phyloP scores from a whole-genome alignment of 139 green algal species.

The Pseudopediastrum boryanum region DNA sequence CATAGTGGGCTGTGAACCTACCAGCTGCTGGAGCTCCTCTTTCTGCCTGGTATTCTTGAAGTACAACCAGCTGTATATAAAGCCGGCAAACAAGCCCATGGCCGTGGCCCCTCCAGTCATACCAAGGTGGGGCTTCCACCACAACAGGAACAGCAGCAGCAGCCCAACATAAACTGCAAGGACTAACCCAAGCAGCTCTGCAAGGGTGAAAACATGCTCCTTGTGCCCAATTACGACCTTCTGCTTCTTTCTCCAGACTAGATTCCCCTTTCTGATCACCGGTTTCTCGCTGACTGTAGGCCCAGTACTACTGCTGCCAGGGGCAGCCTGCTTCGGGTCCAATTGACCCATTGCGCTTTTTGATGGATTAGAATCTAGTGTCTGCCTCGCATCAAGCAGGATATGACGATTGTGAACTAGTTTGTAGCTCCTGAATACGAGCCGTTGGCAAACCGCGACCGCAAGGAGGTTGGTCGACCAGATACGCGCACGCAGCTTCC shows the following conservation, averaged over 20 bases:
- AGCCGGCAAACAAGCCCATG: constrained; percentile 33
- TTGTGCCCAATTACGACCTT: background rate
- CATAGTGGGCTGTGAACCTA: constrained; percentile 27
- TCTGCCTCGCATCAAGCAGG: no score
- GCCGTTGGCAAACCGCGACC: no score
- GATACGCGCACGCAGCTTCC: no score
- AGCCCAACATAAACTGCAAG: background rate
- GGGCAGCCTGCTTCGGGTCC: background rate
- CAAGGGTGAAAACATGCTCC: constrained; percentile 11
- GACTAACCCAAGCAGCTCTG: background rate
- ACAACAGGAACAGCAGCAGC: constrained; percentile 32
- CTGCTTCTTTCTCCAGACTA: constrained; percentile 15
- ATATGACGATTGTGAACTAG: no score
- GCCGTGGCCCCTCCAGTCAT: constrained; percentile 13
- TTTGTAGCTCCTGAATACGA: no score
- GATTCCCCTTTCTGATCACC: no score
- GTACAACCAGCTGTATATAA: constrained; percentile 49
- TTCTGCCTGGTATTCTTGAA: constrained; percentile 54
- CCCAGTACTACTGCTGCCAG: background rate
- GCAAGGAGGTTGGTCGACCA: no score
- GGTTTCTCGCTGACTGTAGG: no score
- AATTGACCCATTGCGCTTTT: no score
- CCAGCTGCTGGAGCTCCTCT: constrained; percentile 47
- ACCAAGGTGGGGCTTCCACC: constrained; percentile 31
- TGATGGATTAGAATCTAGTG: no score